These are phyloP conservation scores for Thinopyrum elongatum DNA, from an alignment of 176 grass and related monocot genomes.

Conservation along the genomic window DNA sequence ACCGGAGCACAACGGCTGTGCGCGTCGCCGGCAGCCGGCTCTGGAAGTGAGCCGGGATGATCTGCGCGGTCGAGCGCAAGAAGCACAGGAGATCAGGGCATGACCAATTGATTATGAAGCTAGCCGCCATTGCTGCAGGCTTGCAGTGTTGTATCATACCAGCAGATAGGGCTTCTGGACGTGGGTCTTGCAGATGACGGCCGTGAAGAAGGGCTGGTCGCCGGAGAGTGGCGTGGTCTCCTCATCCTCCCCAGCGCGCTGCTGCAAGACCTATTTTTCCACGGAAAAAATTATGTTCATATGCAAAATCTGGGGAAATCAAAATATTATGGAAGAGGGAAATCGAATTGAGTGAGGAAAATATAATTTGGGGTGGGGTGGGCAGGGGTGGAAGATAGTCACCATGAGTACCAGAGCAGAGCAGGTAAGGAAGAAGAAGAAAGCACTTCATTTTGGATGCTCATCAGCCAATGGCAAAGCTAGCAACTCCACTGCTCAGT, in stretches of 20 bases:
- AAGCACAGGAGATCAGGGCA: not conserved
- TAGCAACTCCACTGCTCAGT: not conserved
- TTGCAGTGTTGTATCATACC: not conserved
- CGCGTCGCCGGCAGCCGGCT: constrained; percentile 12
- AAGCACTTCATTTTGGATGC: not conserved
- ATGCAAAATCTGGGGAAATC: not conserved
- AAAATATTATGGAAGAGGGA: not conserved
- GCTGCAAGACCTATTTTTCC: not conserved
- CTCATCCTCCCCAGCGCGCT: not conserved
- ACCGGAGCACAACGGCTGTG: not conserved
- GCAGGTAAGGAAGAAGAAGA: not conserved
- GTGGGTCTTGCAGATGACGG: constrained; percentile 14
- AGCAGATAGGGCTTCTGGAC: constrained; percentile 7
- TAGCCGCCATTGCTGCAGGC: not conserved
- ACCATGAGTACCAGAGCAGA: not conserved
- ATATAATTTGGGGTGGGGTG: no score
- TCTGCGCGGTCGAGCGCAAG: not conserved
- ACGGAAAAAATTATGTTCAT: not conserved
- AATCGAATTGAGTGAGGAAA: no score
- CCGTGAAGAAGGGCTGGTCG: constrained; percentile 28
- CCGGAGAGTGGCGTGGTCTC: constrained; percentile 32
- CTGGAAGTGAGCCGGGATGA: constrained; percentile 20
- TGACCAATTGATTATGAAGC: not conserved
- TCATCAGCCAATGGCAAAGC: not conserved
- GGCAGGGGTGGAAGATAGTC: not conserved